A percentile compares a stretch with the other conserved stretches of the same genome.
Evolutionary conservation across 2,329 filamentous ascomycete genomes (phyloP).

Genomic region (Fusarium guadeloupense): DNA sequence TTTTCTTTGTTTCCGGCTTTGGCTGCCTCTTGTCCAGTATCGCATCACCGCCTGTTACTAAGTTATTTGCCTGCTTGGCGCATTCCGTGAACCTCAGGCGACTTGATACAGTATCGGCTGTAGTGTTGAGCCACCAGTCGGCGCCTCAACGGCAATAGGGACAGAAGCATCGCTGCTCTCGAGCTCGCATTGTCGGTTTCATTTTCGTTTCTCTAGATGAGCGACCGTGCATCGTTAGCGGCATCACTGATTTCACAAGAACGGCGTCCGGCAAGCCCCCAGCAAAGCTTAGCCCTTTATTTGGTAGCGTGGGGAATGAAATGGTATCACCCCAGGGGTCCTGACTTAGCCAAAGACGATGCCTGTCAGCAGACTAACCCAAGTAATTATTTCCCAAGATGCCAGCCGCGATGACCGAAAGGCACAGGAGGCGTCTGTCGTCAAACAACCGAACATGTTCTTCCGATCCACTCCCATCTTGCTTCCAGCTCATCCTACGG

Average conservation of each 20-base stretch:
- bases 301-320: slow-evolving; percentile 35
- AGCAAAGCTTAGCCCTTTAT: slow-evolving; percentile 38
- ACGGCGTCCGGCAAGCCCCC: slow-evolving; percentile 29
- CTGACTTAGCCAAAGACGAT: slow-evolving; percentile 9
- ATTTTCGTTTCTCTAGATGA: slow-evolving; percentile 17
- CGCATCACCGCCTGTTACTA: background rate
- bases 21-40: slow-evolving; percentile 8
- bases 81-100: slow-evolving; percentile 1
- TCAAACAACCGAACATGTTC: background rate
- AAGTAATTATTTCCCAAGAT: slow-evolving; percentile 12
- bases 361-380: slow-evolving; percentile 21
- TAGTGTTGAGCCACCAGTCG: slow-evolving; percentile 14
- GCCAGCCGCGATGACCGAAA: slow-evolving; percentile 17
- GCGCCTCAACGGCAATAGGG: slow-evolving; percentile 14
- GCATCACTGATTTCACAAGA: slow-evolving; percentile 11
- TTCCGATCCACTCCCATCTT: background rate
- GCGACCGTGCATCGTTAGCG: slow-evolving; percentile 38
- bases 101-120: slow-evolving; percentile 2
- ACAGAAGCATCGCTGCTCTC: background rate
- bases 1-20: slow-evolving; percentile 10
- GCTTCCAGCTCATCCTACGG: background rate
- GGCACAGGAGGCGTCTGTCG: slow-evolving; percentile 17
- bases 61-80: slow-evolving; percentile 2
- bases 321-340: slow-evolving; percentile 30
- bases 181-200: slow-evolving; percentile 3